Conservation (phyloP, 2,329 filamentous ascomycete species). For the Graphiopsis chlorocephala region DNA sequence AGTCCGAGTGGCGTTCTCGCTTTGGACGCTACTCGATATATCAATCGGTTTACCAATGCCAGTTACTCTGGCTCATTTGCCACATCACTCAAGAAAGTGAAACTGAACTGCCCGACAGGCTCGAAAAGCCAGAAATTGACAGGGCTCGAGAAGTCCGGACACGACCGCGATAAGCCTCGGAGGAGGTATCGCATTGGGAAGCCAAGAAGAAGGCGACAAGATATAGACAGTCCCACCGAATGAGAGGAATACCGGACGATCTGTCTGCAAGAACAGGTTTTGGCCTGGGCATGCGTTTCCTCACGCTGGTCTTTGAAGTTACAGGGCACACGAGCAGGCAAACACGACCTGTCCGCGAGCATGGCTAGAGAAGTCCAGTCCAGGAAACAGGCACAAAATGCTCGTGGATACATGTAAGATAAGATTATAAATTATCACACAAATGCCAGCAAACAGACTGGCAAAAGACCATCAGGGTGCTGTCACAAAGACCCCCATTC, state of each 20-base stretch:
- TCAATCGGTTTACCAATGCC: neutral
- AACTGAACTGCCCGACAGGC: neutral
- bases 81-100: neutral
- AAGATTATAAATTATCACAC: neutral
- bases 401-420: neutral
- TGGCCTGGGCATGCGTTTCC: neutral
- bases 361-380: neutral
- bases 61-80: neutral
- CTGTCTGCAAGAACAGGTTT: neutral
- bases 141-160: neutral
- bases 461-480: slow-evolving; percentile 3
- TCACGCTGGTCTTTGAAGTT: no score
- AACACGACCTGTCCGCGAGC: neutral
- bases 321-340: neutral
- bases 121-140: neutral
- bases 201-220: neutral
- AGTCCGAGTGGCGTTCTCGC: neutral
- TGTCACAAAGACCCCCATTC: neutral
- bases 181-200: neutral
- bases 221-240: neutral
- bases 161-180: neutral
- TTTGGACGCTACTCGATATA: neutral
- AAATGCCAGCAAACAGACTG: neutral
- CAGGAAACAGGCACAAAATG: neutral
- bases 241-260: neutral